Conservation (phyloP, 257 asterid genomes). For the Eustoma russellianum region DNA sequence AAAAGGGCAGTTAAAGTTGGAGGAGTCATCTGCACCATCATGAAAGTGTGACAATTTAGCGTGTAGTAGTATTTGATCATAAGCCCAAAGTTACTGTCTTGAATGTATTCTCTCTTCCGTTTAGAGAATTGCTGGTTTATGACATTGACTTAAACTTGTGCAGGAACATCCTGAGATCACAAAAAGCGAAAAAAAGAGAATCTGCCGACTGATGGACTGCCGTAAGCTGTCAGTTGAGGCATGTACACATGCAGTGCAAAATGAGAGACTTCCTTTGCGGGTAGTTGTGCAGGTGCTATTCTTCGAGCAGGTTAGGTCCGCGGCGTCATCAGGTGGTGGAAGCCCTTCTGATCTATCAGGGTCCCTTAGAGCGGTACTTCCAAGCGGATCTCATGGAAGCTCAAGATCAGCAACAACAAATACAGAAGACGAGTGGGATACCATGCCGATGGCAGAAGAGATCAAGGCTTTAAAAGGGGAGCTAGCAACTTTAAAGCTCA, state of each 20-base stretch:
- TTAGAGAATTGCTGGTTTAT: background rate
- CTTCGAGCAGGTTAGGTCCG: slow-evolving; percentile 63
- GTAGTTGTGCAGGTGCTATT: slow-evolving; percentile 73
- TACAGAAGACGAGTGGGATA: slow-evolving; percentile 83
- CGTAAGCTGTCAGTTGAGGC: slow-evolving; percentile 68
- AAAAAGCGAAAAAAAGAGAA: slow-evolving; percentile 61
- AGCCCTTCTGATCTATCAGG: slow-evolving; percentile 41
- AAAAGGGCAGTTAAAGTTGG: too few species aligned
- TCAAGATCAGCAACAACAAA: slow-evolving; percentile 69
- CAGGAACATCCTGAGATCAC: slow-evolving; percentile 68
- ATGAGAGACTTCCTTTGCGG: slow-evolving; percentile 72
- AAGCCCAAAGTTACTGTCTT: background rate
- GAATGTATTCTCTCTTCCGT: background rate
- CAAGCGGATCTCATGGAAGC: slow-evolving; percentile 58
- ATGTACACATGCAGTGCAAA: slow-evolving; percentile 71
- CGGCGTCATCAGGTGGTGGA: slow-evolving; percentile 33
- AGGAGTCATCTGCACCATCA: too few species aligned
- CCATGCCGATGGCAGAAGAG: slow-evolving; percentile 53
- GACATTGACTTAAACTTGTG: background rate
- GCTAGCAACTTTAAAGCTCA: slow-evolving; percentile 42
- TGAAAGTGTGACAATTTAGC: too few species aligned
- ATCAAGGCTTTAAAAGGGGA: slow-evolving; percentile 60
- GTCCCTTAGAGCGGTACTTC: slow-evolving; percentile 32
- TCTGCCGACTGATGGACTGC: slow-evolving; percentile 73
- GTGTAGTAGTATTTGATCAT: too few species aligned